Conservation (phyloP, 2,329 filamentous ascomycete species). For the Xylaria sp. region DNA sequence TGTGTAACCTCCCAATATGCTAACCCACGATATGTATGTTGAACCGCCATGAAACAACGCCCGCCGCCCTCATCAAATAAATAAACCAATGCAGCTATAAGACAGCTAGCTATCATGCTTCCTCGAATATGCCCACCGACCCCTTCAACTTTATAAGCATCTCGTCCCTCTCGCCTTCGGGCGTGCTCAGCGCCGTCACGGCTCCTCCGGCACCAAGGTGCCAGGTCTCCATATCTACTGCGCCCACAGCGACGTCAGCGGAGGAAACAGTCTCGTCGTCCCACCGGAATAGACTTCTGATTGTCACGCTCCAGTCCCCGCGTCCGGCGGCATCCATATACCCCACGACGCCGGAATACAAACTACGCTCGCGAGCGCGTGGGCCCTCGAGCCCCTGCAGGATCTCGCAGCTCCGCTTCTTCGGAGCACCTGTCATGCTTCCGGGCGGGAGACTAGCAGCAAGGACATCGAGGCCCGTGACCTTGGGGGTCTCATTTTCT, state of each 20-base stretch:
- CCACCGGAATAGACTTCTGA: conserved; percentile 81
- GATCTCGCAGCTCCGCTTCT: conserved; percentile 90
- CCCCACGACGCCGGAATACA: conserved; percentile 90
- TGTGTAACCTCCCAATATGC: conserved; percentile 6
- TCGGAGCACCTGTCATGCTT: conserved; percentile 96
- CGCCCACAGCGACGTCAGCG: not conserved
- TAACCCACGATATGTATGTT: conserved; percentile 19
- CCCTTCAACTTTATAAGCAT: conserved; percentile 81
- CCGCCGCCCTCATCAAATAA: not conserved
- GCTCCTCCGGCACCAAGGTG: conserved; percentile 89
- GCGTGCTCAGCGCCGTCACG: conserved; percentile 84
- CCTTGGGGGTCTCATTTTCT: not conserved
- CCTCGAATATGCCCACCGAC: conserved; percentile 62
- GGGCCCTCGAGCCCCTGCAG: conserved; percentile 72
- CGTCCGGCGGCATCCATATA: conserved; percentile 88
- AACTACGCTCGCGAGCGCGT: conserved; percentile 66
- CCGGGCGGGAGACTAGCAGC: conserved; percentile 84
- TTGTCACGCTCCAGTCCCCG: conserved; percentile 92
- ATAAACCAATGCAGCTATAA: not conserved
- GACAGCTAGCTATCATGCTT: conserved; percentile 16
- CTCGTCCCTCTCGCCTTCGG: conserved; percentile 86
- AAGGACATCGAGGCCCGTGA: conserved; percentile 79
- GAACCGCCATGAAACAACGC: conserved; percentile 23
- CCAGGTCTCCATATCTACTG: conserved; percentile 69
- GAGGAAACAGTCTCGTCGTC: conserved; percentile 62